Conservation (phyloP, 2,329 filamentous ascomycete genomes). For the Sodiomyces alkalinus region DNA sequence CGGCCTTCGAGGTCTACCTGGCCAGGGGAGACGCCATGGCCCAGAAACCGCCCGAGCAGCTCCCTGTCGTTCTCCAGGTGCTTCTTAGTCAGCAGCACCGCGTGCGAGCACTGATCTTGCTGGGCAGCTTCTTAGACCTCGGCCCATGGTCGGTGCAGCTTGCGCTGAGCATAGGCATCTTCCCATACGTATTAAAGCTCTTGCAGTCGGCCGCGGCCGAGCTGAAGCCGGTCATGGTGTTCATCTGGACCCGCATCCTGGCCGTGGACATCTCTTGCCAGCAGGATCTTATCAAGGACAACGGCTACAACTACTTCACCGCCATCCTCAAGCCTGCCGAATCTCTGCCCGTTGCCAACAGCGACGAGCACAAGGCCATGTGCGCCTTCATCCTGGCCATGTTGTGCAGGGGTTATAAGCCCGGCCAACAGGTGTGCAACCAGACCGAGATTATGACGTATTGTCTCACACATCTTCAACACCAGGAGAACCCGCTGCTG, state of each 20-base stretch:
- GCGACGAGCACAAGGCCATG: slow-evolving; percentile 94
- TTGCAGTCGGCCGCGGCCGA: slow-evolving; percentile 90
- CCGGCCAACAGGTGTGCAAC: slow-evolving; percentile 83
- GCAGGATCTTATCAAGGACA: slow-evolving; percentile 87
- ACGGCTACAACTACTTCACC: slow-evolving; percentile 93
- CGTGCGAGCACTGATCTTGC: slow-evolving; percentile 74
- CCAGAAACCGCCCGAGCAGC: slow-evolving; percentile 79
- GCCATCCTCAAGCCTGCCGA: slow-evolving; percentile 77
- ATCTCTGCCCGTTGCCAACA: slow-evolving; percentile 70
- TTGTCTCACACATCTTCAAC: slow-evolving; percentile 69
- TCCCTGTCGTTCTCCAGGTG: slow-evolving; percentile 92
- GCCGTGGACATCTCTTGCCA: slow-evolving; percentile 93
- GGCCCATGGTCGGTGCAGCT: slow-evolving; percentile 98
- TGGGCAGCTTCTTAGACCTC: slow-evolving; percentile 87
- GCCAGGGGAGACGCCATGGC: slow-evolving; percentile 65
- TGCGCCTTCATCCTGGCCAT: slow-evolving; percentile 95
- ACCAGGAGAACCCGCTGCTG: slow-evolving; percentile 74
- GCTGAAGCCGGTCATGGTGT: slow-evolving; percentile 96
- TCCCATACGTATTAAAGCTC: slow-evolving; percentile 95
- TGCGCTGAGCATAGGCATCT: slow-evolving; percentile 93
- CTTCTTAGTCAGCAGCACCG: slow-evolving; percentile 90
- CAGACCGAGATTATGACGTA: slow-evolving; percentile 81
- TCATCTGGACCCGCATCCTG: slow-evolving; percentile 94
- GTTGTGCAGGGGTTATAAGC: slow-evolving; percentile 88
- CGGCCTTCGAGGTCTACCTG: slow-evolving; percentile 92